Percentiles rank a stretch among this genome's conserved stretches.
Conservation (phyloP, 106 monocot genomes). For the Dendrobium chrysotoxum region DNA sequence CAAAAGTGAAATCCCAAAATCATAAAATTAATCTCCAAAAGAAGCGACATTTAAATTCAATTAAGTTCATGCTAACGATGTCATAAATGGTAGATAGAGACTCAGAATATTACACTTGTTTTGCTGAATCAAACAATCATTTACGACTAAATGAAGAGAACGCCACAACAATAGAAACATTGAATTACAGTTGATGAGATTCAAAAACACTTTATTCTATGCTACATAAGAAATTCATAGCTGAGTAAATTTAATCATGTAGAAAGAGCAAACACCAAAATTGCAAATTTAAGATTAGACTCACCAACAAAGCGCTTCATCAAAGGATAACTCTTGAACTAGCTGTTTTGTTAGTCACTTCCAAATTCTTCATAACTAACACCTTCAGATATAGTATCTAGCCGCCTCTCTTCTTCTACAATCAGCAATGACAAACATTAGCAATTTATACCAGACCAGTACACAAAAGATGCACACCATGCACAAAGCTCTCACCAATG, state of each 20-base stretch:
- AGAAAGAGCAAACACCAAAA: neutral
- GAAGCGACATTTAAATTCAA: too few species aligned
- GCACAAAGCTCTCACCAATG: neutral
- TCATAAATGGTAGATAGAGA: too few species aligned
- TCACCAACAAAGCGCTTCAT: conserved; percentile 15
- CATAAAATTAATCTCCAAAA: too few species aligned
- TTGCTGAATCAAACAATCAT: too few species aligned
- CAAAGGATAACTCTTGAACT: neutral
- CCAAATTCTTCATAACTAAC: conserved; percentile 73
- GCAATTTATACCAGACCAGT: neutral
- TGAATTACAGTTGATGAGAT: neutral
- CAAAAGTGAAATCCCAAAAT: too few species aligned
- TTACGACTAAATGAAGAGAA: too few species aligned
- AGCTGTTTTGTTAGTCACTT: conserved; percentile 49
- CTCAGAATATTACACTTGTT: too few species aligned
- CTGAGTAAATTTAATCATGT: neutral
- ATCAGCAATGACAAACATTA: conserved; percentile 14
- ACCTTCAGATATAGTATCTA: conserved; percentile 81
- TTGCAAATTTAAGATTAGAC: neutral
- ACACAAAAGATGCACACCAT: neutral
- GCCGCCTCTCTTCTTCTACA: conserved; percentile 55
- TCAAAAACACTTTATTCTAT: neutral
- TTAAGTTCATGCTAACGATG: too few species aligned
- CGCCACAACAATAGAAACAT: neutral
- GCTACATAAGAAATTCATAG: neutral